Conservation (phyloP, 352 stramenopile species). For the Phytophthora podocarpi region DNA sequence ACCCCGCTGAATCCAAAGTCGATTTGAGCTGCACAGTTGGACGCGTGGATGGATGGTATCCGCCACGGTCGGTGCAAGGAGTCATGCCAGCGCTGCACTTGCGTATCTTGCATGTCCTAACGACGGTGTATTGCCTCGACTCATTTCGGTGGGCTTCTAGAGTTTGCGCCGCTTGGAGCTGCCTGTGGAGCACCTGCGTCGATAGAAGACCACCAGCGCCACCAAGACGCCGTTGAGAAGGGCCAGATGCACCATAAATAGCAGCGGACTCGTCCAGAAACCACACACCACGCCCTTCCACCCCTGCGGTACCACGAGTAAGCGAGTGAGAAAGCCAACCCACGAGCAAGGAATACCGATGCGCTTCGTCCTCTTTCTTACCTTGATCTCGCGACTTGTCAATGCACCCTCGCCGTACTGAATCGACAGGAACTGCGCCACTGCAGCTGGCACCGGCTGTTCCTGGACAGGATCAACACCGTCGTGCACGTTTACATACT, state of each 20-base stretch:
- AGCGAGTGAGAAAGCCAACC: not conserved
- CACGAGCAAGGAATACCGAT: not conserved
- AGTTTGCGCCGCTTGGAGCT: conserved; percentile 54
- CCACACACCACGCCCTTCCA: conserved; percentile 83
- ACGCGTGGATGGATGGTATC: not conserved
- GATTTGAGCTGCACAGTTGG: conserved; percentile 11
- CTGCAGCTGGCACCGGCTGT: conserved; percentile 56
- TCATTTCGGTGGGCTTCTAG: conserved; percentile 17
- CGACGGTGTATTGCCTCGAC: not conserved
- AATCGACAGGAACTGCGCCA: conserved; percentile 70
- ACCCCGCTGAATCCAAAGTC: conserved; percentile 11
- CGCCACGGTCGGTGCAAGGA: not conserved
- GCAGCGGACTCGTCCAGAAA: conserved; percentile 71
- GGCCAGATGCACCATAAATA: conserved; percentile 63
- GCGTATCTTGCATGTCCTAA: not conserved
- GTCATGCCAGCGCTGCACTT: not conserved
- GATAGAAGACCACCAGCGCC: conserved; percentile 45
- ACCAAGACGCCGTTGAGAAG: conserved; percentile 46
- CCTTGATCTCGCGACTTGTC: conserved; percentile 76
- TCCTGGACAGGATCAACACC: conserved; percentile 48
- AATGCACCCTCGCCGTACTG: conserved; percentile 68
- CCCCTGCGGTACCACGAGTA: conserved; percentile 40
- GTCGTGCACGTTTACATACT: conserved; percentile 54
- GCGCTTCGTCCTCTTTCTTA: conserved; percentile 18
- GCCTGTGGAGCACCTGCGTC: conserved; percentile 26